Base-by-base conservation (phyloP, 768 basidiomycete species). In the Butyriboletus loyo region DNA sequence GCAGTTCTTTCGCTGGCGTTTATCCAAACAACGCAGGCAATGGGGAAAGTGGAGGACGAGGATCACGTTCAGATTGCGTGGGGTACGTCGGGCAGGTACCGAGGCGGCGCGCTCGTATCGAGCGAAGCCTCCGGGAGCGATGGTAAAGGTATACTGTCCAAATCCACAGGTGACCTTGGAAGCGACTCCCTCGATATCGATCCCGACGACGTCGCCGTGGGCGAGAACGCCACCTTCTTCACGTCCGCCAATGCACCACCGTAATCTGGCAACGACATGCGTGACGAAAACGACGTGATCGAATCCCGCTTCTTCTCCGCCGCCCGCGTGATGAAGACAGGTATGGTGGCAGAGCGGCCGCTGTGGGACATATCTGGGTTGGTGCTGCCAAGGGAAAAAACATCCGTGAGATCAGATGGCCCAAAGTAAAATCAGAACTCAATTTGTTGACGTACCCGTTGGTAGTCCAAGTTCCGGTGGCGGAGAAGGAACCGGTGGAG, bases 291-390 rank as follows among this genome's bases (percentile, higher is more conserved):
- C 0, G 82, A 83, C 35, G 72, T 68, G 15, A 79, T 51, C 6
- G 80, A 80, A 52, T 77, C 77, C 47, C 73, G 77, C 58, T 77
- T 79, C 56, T 70, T 72, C 44, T 79, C 62, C 49, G 73, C 71
- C 43, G 74, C 73, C 27, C 69, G 70, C 52, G 75, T 74, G 38
- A 82, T 72, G 52, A 74, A 72, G 49, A 80, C 70, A n/a, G 81
- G 80, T 52, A 77, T 59, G 39, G 58, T 52, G 1, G 61, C 60
- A 42, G 58, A 55, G 36, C 54, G 56, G 39, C 56, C 31, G 27
- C 57, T 68, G 51, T 44, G 57, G 9, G 66, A 59, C 55, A 42
- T 54, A 11, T 63, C 58, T 32, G 62, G 55, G 40, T 66, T 61
- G 19, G 61, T 58, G 14, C 67, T 69, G 14, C 37, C 15, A 24